Conservation (phyloP, 805 yeast species). For the Kodamaea restingae region DNA sequence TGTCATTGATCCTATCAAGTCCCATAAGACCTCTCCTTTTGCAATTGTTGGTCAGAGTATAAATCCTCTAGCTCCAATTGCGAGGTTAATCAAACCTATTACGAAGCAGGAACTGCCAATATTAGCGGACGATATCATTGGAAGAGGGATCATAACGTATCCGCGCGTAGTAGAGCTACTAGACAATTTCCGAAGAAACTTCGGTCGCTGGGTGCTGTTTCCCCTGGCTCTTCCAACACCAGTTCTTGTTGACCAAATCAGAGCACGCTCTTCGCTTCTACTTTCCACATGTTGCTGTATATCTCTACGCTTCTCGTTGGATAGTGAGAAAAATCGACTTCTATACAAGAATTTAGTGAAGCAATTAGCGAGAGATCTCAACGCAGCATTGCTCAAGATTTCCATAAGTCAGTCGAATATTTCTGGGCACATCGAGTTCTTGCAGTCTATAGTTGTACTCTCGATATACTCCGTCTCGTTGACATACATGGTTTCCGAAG, state of each 20-base stretch:
- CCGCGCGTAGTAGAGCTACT: conserved; percentile 49
- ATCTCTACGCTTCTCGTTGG: conserved; percentile 49
- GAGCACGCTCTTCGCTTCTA: conserved; percentile 55
- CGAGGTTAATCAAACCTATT: conserved; percentile 22
- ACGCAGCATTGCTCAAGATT: conserved; percentile 35
- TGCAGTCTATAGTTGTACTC: conserved; percentile 64
- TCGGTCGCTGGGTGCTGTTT: conserved; percentile 75
- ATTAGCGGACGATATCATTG: conserved; percentile 40
- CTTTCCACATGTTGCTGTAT: conserved; percentile 63
- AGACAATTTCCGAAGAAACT: conserved; percentile 58
- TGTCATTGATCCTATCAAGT: conserved; percentile 32
- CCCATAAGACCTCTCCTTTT: conserved; percentile 44
- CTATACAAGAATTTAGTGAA: conserved; percentile 31
- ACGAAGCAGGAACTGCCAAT: conserved; percentile 4
- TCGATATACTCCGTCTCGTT: conserved; percentile 63
- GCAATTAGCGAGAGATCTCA: conserved; percentile 49
- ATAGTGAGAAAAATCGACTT: conserved; percentile 22
- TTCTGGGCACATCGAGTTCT: conserved; percentile 47
- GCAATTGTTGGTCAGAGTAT: conserved; percentile 34
- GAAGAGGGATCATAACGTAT: conserved; percentile 45
- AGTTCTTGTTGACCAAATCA: conserved; percentile 45
- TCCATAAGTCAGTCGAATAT: conserved; percentile 19
- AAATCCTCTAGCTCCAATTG: conserved; percentile 33
- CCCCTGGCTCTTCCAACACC: conserved; percentile 51
- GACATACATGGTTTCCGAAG: conserved; percentile 35